phyloP scores from a whole-genome alignment of 78 protist species.

The Andalucia godoyi region DNA sequence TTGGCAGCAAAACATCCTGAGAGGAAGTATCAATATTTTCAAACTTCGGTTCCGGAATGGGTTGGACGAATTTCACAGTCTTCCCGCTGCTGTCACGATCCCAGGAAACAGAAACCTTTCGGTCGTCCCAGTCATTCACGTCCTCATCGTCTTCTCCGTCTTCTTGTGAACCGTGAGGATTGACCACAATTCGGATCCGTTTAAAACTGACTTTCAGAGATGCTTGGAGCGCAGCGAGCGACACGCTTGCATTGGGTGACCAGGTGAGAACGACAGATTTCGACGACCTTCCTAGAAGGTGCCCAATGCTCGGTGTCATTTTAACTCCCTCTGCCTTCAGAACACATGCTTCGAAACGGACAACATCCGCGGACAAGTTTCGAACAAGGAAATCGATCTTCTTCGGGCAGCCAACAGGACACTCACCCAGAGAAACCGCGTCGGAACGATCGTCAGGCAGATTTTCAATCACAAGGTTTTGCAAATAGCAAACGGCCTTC shows the following conservation, averaged over 20 bases:
- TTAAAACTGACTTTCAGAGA: too few relatives aligned
- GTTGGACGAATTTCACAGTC: too few relatives aligned
- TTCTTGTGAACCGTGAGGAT: too few relatives aligned
- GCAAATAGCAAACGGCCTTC: conserved; percentile 19
- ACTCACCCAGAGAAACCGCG: conserved; percentile 25
- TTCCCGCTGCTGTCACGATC: neutral
- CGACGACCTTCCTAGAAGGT: neutral
- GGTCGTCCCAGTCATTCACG: neutral
- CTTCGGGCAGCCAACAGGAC: neutral
- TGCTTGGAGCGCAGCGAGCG: too few relatives aligned
- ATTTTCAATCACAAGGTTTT: conserved; percentile 25
- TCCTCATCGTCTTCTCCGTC: too few relatives aligned
- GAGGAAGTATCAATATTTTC: too few relatives aligned
- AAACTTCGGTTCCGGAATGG: too few relatives aligned
- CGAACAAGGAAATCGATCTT: conserved; percentile 14
- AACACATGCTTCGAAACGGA: conserved; percentile 20
- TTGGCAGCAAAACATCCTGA: too few relatives aligned
- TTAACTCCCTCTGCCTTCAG: neutral
- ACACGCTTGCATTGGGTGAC: neutral
- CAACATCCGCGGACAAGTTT: neutral
- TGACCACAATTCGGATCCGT: too few relatives aligned
- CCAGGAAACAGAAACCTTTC: neutral
- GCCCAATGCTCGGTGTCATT: conserved; percentile 20
- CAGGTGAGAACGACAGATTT: conserved; percentile 8
- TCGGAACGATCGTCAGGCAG: conserved; percentile 15